These are phyloP conservation scores for Sisymbrium irio DNA, from an alignment of 345 rosid species.

Conservation along the genomic window DNA sequence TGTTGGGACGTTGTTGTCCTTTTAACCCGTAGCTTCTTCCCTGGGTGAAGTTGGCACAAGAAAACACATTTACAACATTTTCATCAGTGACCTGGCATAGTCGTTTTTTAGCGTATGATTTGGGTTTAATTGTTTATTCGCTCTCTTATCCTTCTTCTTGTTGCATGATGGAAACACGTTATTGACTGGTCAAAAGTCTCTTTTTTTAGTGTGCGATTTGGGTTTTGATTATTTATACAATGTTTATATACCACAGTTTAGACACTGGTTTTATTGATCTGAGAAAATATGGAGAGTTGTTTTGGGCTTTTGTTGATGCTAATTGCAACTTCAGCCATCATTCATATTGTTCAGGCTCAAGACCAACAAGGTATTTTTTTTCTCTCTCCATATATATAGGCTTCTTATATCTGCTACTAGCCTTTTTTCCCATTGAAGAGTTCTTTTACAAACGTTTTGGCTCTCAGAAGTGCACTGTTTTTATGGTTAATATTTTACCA, in stretches of 20 bases:
- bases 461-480: neutral
- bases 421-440: too few species aligned
- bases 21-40: neutral
- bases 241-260: too few species aligned
- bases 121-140: neutral
- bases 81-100: too few species aligned
- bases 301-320: neutral
- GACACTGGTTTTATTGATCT: too few species aligned
- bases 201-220: too few species aligned
- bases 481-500: neutral
- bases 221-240: too few species aligned
- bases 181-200: too few species aligned
- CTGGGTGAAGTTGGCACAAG: neutral
- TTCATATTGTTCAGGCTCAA: constrained; percentile 22
- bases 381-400: too few species aligned
- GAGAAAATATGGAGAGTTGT: constrained; percentile 8
- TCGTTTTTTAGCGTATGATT: too few species aligned
- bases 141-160: neutral
- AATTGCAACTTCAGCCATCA: neutral
- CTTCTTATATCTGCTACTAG: too few species aligned
- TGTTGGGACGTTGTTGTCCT: neutral
- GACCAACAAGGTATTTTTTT: neutral
- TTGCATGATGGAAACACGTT: too few species aligned
- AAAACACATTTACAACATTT: neutral
- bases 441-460: neutral